A percentile compares a stretch with the other conserved stretches of the same genome.
Evolutionary conservation across 2,329 filamentous ascomycete species (phyloP).

Genomic region (Elsinoe necatrix): DNA sequence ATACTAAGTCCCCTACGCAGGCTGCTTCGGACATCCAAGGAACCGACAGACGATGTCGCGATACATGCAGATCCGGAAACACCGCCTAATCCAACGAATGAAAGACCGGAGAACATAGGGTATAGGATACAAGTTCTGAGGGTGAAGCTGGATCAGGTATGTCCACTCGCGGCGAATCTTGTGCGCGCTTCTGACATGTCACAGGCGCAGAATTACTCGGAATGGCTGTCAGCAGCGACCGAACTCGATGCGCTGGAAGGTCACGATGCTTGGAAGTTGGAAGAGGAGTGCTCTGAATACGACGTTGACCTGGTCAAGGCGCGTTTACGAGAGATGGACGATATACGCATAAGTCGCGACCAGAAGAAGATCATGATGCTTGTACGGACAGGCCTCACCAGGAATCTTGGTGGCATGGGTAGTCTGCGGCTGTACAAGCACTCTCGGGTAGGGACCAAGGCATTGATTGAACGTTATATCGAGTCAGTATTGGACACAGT

Average conservation of each 20-base stretch:
- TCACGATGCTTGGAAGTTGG: slow-evolving; percentile 72
- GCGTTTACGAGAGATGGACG: slow-evolving; percentile 64
- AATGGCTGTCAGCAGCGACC: slow-evolving; percentile 68
- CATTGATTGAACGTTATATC: slow-evolving; percentile 79
- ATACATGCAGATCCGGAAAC: slow-evolving; percentile 1
- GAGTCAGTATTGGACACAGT: slow-evolving; percentile 69
- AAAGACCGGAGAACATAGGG: slow-evolving; percentile 30
- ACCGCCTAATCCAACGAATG: background rate
- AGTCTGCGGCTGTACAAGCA: slow-evolving; percentile 74
- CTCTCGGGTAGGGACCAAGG: slow-evolving; percentile 77
- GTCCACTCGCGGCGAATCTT: slow-evolving; percentile 25
- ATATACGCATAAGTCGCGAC: slow-evolving; percentile 63
- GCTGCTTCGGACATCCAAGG: background rate
- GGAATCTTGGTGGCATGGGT: slow-evolving; percentile 79
- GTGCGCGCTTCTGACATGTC: slow-evolving; percentile 18
- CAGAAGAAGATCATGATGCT: slow-evolving; percentile 69
- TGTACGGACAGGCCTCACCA: slow-evolving; percentile 68
- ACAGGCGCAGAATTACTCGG: slow-evolving; percentile 57
- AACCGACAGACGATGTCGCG: background rate
- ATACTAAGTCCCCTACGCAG: slow-evolving; percentile 11
- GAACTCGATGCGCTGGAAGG: slow-evolving; percentile 73
- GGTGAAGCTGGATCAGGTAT: slow-evolving; percentile 57
- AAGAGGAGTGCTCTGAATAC: slow-evolving; percentile 60
- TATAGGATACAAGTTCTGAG: slow-evolving; percentile 52
- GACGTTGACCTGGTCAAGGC: slow-evolving; percentile 59